These are phyloP conservation scores for Onygenales sp. DNA, from an alignment of 2,329 filamentous ascomycete genomes.

Conservation along the genomic window DNA sequence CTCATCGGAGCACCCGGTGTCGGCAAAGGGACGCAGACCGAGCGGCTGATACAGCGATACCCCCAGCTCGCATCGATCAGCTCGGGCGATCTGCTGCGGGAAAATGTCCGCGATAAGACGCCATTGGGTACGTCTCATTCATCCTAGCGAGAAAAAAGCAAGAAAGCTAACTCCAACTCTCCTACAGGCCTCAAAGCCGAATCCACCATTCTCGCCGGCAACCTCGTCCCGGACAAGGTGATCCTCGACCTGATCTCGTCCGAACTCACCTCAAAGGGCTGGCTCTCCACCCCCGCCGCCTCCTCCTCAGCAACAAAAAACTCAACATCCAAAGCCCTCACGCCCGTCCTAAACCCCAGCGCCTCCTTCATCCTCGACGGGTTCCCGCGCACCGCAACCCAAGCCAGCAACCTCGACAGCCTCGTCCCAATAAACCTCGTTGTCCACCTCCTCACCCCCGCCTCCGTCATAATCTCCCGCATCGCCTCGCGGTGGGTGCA, in stretches of 20 bases:
- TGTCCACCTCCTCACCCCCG: conserved; percentile 75
- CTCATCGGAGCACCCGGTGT: conserved; percentile 93
- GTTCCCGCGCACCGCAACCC: conserved; percentile 78
- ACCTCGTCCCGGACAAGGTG: conserved; percentile 81
- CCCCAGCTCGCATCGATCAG: conserved; percentile 85
- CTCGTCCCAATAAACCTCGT: conserved; percentile 93
- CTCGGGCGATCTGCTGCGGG: conserved; percentile 82
- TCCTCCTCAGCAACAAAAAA: conserved; percentile 34
- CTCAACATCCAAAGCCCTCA: conserved; percentile 31
- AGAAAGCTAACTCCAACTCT: conserved; percentile 9
- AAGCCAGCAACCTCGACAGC: conserved; percentile 67
- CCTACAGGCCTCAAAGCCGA: conserved; percentile 77
- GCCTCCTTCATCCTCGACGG: conserved; percentile 94
- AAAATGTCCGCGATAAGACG: conserved; percentile 84
- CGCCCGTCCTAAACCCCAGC: conserved; percentile 53
- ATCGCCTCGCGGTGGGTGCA: conserved; percentile 93
- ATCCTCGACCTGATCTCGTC: conserved; percentile 89
- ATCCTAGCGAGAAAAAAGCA: background rate
- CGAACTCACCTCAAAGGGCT: conserved; percentile 75
- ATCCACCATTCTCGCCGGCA: conserved; percentile 74
- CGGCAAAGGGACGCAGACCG: conserved; percentile 92
- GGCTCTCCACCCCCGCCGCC: conserved; percentile 49
- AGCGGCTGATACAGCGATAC: conserved; percentile 76
- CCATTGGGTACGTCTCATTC: conserved; percentile 56
- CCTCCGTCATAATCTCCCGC: conserved; percentile 75